Percentiles rank a stretch among this genome's conserved stretches.
These are phyloP conservation scores for Sicyos baderoa DNA, from an alignment of 306 rosid species.

Conservation along the genomic window DNA sequence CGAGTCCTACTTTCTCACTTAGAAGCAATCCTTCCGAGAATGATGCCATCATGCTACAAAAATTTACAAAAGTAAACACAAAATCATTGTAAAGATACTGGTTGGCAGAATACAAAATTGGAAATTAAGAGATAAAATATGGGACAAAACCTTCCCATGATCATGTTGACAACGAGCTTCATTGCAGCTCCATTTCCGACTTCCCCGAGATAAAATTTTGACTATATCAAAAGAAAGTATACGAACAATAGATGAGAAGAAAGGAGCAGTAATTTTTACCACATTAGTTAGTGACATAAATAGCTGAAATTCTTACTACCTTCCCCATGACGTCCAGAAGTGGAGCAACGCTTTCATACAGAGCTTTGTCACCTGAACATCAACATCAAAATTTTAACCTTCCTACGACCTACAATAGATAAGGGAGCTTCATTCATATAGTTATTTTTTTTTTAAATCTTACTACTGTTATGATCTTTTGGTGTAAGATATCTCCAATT, in stretches of 20 bases:
- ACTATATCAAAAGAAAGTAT: background rate
- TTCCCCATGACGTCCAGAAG: constrained; percentile 91
- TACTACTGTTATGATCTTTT: too few relatives aligned
- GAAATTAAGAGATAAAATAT: constrained; percentile 1
- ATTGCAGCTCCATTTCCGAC: constrained; percentile 94
- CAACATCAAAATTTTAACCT: constrained; percentile 21
- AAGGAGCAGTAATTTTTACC: background rate
- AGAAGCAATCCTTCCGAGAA: constrained; percentile 95
- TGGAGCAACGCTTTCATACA: constrained; percentile 55
- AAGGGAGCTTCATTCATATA: too few relatives aligned
- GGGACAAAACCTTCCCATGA: constrained; percentile 75
- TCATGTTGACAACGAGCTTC: constrained; percentile 95
- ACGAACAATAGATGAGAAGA: constrained; percentile 2
- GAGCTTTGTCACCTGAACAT: constrained; percentile 69
- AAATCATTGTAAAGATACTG: background rate
- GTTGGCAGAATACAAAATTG: background rate
- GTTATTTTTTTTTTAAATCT: too few relatives aligned
- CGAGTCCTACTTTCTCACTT: constrained; percentile 80
- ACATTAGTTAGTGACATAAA: background rate
- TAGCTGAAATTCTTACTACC: constrained; percentile 30
- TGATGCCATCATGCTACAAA: constrained; percentile 89
- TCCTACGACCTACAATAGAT: background rate
- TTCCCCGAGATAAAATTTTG: constrained; percentile 63
- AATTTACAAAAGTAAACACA: constrained; percentile 12
- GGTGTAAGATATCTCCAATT: too few relatives aligned